phyloP scores from a whole-genome alignment of 2,329 filamentous ascomycete species.

The Sporothrix euskadiensis region DNA sequence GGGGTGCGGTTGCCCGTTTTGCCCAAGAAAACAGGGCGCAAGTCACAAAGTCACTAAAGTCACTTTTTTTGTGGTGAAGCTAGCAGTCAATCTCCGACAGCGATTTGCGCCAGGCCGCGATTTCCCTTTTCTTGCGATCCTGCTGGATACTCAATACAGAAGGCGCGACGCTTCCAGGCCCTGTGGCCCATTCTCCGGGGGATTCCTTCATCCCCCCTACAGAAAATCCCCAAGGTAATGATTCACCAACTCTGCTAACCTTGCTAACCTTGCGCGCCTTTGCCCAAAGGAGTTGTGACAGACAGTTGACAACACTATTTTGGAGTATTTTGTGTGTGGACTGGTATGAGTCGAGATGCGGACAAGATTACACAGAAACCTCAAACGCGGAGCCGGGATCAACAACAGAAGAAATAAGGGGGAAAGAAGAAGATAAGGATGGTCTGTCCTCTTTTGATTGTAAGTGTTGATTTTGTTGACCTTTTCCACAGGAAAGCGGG shows the following conservation, averaged over 20 bases:
- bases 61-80: background rate
- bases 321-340: background rate
- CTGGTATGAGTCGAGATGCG: background rate
- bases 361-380: background rate
- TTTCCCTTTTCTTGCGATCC: background rate
- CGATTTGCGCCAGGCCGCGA: background rate
- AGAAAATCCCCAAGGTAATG: background rate
- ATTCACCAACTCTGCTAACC: background rate
- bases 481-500: background rate
- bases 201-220: background rate
- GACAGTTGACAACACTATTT: background rate
- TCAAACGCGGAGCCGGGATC: constrained; percentile 8
- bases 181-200: background rate
- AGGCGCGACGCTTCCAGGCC: background rate
- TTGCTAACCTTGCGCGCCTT: background rate
- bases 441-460: background rate
- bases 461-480: background rate
- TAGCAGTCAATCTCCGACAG: background rate
- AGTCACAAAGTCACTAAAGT: constrained; percentile 1
- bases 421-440: background rate
- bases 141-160: background rate
- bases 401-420: background rate
- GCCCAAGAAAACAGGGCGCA: background rate
- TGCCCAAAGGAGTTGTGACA: background rate
- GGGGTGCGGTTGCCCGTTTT: background rate